A percentile compares a stretch with the other conserved stretches of the same genome.
Evolutionary conservation across 306 rosid genomes (phyloP).

Genomic region (Fragaria ananassa): DNA sequence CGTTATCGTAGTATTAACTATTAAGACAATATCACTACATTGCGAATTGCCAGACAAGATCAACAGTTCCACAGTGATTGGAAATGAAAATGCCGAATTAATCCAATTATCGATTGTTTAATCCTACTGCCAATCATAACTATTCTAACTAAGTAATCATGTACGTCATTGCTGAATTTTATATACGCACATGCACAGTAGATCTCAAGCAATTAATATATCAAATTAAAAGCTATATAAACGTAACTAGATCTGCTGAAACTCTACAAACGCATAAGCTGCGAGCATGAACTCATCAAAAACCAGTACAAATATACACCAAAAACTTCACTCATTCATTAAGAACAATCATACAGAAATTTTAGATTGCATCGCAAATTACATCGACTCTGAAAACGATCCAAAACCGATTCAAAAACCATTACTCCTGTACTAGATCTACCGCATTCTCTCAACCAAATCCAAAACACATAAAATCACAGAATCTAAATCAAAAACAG

Average conservation of each 20-base stretch:
- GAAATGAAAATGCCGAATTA: neutral
- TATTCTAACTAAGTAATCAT: neutral
- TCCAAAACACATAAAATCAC: neutral
- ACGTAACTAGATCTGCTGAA: neutral
- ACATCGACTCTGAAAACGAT: neutral
- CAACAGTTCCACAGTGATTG: neutral
- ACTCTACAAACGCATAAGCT: neutral
- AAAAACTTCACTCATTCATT: neutral
- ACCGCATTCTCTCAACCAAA: slow-evolving; percentile 4
- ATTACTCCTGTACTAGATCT: slow-evolving; percentile 31
- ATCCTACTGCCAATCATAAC: neutral
- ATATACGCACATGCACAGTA: neutral
- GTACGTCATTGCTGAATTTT: neutral
- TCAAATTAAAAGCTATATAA: neutral
- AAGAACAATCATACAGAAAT: neutral
- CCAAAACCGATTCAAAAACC: slow-evolving; percentile 1
- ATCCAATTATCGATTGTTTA: neutral
- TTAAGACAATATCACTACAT: neutral
- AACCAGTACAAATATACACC: neutral
- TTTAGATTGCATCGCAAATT: neutral
- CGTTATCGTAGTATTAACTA: no score
- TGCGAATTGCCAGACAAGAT: neutral
- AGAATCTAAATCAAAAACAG: slow-evolving; percentile 18
- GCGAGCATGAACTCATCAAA: neutral
- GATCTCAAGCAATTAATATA: neutral